A percentile compares a stretch with the other conserved stretches of the same genome.
These are phyloP conservation scores for Lactarius tabidus DNA, from an alignment of 768 basidiomycete genomes.

Conservation along the genomic window DNA sequence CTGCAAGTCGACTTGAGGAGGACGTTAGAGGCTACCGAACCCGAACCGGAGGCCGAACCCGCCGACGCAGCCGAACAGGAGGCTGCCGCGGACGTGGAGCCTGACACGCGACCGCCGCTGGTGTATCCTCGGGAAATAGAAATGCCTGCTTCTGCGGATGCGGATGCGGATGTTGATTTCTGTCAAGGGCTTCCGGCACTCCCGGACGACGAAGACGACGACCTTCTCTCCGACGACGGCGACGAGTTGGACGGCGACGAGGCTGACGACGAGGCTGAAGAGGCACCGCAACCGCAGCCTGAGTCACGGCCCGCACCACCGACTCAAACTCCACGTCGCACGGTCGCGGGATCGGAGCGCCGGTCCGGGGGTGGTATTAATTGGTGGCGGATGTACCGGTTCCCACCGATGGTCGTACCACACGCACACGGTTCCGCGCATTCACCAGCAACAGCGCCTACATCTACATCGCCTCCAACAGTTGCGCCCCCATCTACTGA, in stretches of 20 bases:
- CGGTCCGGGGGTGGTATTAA: conserved; percentile 53
- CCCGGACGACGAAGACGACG: conserved; percentile 11
- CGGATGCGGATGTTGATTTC: neutral
- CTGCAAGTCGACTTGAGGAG: conserved; percentile 67
- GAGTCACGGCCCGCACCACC: neutral
- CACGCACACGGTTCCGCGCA: conserved; percentile 13
- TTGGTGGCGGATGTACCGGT: conserved; percentile 83
- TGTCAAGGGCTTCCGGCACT: conserved; percentile 10
- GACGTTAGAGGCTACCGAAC: conserved; percentile 41
- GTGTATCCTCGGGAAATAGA: conserved; percentile 17
- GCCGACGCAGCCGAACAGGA: too few species aligned
- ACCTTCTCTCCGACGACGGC: neutral
- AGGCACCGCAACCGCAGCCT: neutral
- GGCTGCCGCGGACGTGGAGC: neutral
- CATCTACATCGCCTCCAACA: conserved; percentile 5
- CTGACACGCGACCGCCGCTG: neutral
- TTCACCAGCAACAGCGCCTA: neutral
- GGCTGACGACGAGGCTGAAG: neutral
- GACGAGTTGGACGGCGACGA: neutral
- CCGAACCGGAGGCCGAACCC: too few species aligned
- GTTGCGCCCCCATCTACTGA: neutral
- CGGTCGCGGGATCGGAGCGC: conserved; percentile 37
- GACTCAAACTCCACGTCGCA: conserved; percentile 29
- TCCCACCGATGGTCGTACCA: conserved; percentile 59
- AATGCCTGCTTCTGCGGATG: neutral